Evolutionary conservation across 75 land plant genomes (phyloP).

Genomic region (Cunninghamia lanceolata): DNA sequence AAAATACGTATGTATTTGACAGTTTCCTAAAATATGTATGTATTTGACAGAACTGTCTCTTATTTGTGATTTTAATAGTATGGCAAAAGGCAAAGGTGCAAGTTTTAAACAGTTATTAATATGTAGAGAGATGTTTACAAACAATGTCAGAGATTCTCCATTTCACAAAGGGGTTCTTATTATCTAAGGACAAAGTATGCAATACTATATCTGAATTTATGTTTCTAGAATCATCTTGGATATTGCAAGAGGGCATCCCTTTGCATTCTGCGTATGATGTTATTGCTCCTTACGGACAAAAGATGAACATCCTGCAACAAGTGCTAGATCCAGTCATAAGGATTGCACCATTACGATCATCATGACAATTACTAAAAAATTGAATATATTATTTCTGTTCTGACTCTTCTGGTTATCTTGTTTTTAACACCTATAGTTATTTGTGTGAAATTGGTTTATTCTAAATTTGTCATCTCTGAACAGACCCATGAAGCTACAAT

Average conservation of each 20-base stretch:
- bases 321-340: background rate
- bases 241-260: background rate
- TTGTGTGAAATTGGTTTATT: background rate
- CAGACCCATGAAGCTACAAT: conserved; percentile 97
- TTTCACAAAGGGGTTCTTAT: background rate
- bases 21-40: background rate
- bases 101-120: background rate
- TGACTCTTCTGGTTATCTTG: background rate
- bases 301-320: background rate
- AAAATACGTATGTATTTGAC: background rate
- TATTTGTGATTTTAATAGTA: background rate
- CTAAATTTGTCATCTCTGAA: background rate
- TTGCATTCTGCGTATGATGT: background rate
- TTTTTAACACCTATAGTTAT: background rate
- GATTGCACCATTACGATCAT: background rate
- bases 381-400: background rate
- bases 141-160: background rate
- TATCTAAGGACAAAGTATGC: background rate
- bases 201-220: background rate
- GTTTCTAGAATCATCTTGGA: background rate
- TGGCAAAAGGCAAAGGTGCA: background rate
- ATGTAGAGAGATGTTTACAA: background rate
- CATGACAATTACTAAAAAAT: background rate
- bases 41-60: background rate
- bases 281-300: background rate